Conservation (phyloP, 2,329 filamentous ascomycete species). For the Dactylella cylindrospora region DNA sequence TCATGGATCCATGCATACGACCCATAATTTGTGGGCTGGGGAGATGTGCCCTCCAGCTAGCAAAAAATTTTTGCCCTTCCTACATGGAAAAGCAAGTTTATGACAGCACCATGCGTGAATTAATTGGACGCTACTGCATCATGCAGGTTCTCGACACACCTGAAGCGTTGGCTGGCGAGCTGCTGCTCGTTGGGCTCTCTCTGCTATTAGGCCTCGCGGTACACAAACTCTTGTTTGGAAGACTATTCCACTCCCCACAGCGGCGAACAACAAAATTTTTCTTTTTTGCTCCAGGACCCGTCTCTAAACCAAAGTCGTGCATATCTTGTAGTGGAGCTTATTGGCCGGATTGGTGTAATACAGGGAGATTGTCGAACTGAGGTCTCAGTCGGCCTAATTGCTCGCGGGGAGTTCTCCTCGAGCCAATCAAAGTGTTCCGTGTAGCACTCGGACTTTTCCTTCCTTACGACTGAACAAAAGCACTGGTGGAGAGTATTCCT, state of each 20-base stretch:
- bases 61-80: conserved; percentile 10
- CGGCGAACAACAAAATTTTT: no score
- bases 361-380: conserved; percentile 29
- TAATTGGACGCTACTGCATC: conserved; percentile 34
- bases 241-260: no score
- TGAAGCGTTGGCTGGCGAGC: conserved; percentile 18
- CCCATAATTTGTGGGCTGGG: conserved; percentile 35
- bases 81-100: conserved; percentile 17
- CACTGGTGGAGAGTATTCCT: conserved; percentile 13
- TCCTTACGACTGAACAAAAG: no score
- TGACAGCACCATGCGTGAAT: conserved; percentile 38
- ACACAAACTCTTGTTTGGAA: no score
- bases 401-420: no score
- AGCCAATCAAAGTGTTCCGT: conserved; percentile 20
- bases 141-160: conserved; percentile 36
- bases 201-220: no score
- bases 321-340: conserved; percentile 11
- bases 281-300: conserved; percentile 21
- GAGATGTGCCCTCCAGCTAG: conserved; percentile 8
- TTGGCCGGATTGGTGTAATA: conserved; percentile 35
- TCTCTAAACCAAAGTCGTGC: conserved; percentile 1
- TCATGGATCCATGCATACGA: conserved; percentile 33
- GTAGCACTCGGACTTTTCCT: no score
- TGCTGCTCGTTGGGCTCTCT: no score
- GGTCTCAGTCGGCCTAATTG: conserved; percentile 6